phyloP scores from a whole-genome alignment of 305 asterid species.

The Fraxinus baroniana region DNA sequence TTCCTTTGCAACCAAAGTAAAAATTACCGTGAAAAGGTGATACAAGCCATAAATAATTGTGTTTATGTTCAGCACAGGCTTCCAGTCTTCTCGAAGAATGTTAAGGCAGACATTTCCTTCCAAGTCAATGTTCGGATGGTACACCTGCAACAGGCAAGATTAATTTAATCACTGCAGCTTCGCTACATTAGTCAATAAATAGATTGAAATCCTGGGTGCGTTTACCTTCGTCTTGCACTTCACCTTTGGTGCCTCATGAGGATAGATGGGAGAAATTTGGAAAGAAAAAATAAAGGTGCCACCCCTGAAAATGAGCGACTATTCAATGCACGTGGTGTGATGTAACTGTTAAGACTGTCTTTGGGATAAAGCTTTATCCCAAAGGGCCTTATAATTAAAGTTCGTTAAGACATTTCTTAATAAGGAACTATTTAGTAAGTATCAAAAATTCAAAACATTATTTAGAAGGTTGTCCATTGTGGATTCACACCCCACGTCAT shows the following conservation, averaged over 20 bases:
- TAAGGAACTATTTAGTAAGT: too few species aligned
- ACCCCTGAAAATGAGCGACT: constrained; percentile 45
- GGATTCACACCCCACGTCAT: background rate
- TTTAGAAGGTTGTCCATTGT: too few species aligned
- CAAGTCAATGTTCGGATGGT: constrained; percentile 93
- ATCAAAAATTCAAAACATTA: too few species aligned
- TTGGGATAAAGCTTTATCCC: background rate
- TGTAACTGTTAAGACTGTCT: background rate
- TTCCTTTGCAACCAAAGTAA: background rate
- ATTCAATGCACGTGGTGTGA: background rate
- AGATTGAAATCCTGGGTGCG: background rate
- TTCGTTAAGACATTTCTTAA: background rate
- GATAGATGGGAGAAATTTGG: constrained; percentile 81
- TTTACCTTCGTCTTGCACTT: constrained; percentile 96
- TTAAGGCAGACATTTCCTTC: constrained; percentile 97
- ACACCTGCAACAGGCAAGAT: constrained; percentile 51
- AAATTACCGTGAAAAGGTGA: constrained; percentile 83
- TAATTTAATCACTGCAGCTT: background rate
- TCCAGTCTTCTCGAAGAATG: constrained; percentile 99
- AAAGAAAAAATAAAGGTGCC: constrained; percentile 83
- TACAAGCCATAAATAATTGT: constrained; percentile 75
- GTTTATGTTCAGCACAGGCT: constrained; percentile 89
- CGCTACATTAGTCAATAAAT: background rate
- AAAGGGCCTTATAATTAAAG: background rate
- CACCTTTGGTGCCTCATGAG: constrained; percentile 94